Percentiles rank a stretch among this genome's conserved stretches.
Evolutionary conservation across 1,139 yeast species (phyloP).

Genomic region (Wickerhamomyces sp.): DNA sequence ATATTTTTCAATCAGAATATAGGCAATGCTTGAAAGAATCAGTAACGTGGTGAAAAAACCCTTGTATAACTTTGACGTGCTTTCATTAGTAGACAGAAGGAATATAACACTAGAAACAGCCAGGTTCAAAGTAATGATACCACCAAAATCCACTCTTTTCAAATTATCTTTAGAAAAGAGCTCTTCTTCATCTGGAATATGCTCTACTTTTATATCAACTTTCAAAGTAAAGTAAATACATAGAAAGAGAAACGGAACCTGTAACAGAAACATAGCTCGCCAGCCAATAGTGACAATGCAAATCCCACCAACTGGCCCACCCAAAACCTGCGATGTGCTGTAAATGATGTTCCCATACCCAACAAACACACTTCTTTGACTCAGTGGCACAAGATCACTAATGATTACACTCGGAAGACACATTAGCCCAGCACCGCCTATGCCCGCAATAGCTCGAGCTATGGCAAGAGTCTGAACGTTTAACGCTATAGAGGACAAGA

Average conservation of each 20-base stretch:
- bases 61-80: slow-evolving; percentile 8
- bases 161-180: slow-evolving; percentile 40
- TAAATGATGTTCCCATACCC: slow-evolving; percentile 58
- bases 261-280: slow-evolving; percentile 60
- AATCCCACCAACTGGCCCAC: slow-evolving; percentile 72
- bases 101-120: slow-evolving; percentile 48
- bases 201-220: slow-evolving; percentile 23
- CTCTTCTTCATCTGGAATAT: slow-evolving; percentile 30
- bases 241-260: slow-evolving; percentile 57
- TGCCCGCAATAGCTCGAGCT: slow-evolving; percentile 47
- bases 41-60: slow-evolving; percentile 7
- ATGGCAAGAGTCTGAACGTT: slow-evolving; percentile 38
- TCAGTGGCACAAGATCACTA: slow-evolving; percentile 44
- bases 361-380: slow-evolving; percentile 45
- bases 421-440: slow-evolving; percentile 49
- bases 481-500: slow-evolving; percentile 38
- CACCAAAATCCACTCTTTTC: slow-evolving; percentile 68
- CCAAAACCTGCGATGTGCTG: slow-evolving; percentile 65
- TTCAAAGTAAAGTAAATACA: slow-evolving; percentile 34
- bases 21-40: slow-evolving; percentile 21
- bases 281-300: slow-evolving; percentile 74
- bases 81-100: slow-evolving; percentile 27
- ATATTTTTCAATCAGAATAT: slow-evolving; percentile 41
- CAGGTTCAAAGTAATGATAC: slow-evolving; percentile 59
- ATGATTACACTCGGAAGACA: slow-evolving; percentile 43